Percentiles rank a stretch among this genome's conserved stretches.
Conservation (phyloP, 345 rosid species). For the Acer saccharum region DNA sequence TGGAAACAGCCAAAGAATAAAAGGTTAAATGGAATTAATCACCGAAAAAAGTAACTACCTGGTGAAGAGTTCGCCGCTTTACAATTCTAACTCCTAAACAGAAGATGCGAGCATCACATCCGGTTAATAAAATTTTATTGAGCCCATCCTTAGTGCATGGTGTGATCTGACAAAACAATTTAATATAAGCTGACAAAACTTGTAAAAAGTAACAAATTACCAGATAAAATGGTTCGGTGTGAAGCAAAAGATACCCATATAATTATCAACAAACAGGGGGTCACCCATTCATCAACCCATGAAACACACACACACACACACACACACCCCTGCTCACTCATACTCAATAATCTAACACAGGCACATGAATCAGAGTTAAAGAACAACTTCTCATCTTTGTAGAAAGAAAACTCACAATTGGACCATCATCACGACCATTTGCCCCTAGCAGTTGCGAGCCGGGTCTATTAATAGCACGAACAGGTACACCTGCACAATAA, state of each 20-base stretch:
- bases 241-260: background rate
- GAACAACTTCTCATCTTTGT: background rate
- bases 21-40: background rate
- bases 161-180: constrained; percentile 57
- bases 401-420: constrained; percentile 61
- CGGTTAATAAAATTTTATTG: constrained; percentile 74
- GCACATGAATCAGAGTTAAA: constrained; percentile 5
- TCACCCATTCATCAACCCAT: background rate
- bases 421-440: constrained; percentile 99
- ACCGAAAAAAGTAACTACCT: constrained; percentile 48
- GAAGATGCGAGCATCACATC: constrained; percentile 85
- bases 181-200: constrained; percentile 8
- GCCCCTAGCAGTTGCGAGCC: constrained; percentile 85
- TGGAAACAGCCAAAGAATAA: background rate
- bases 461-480: constrained; percentile 89
- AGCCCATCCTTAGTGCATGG: constrained; percentile 71
- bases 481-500: constrained; percentile 49
- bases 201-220: background rate
- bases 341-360: background rate
- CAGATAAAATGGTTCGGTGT: constrained; percentile 1
- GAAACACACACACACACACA: background rate
- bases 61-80: constrained; percentile 72
- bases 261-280: background rate
- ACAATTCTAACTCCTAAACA: constrained; percentile 90
- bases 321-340: background rate